Evolutionary conservation across 345 rosid genomes (phyloP).

Genomic region (Rhodamnia rubescens): DNA sequence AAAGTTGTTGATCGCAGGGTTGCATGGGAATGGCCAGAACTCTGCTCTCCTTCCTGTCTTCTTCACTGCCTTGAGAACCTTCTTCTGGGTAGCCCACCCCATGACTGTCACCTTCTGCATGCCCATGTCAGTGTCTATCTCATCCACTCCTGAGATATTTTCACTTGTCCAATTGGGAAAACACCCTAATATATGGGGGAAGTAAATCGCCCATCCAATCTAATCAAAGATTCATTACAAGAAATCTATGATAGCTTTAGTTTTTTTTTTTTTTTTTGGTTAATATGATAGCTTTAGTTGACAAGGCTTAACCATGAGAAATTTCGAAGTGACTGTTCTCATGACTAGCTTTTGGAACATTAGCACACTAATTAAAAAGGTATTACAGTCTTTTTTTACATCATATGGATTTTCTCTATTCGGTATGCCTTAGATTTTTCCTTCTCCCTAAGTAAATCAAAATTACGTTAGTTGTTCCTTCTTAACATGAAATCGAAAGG

Average conservation of each 20-base stretch:
- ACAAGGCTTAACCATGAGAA: background rate
- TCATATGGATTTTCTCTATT: background rate
- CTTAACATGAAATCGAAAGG: background rate
- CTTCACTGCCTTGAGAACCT: constrained; percentile 52
- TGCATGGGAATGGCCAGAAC: constrained; percentile 61
- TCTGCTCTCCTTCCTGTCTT: constrained; percentile 43
- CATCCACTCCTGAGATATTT: constrained; percentile 35
- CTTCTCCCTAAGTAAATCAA: background rate
- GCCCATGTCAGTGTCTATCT: constrained; percentile 41
- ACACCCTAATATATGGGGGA: no score
- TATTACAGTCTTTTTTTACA: background rate
- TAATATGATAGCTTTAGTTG: background rate
- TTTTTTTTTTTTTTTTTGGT: no score
- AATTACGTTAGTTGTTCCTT: background rate
- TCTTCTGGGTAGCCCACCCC: constrained; percentile 59
- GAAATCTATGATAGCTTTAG: no score
- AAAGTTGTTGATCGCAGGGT: constrained; percentile 33
- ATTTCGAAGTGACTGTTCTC: background rate
- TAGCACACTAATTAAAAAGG: background rate
- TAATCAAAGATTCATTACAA: background rate
- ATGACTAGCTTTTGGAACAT: background rate
- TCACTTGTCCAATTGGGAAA: background rate
- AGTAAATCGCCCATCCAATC: background rate
- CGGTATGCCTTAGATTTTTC: background rate
- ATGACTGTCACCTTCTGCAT: constrained; percentile 71